Evolutionary conservation across 1,284 basidiomycete genomes (phyloP).

Genomic region (Erythrobasidium hasegawianum): DNA sequence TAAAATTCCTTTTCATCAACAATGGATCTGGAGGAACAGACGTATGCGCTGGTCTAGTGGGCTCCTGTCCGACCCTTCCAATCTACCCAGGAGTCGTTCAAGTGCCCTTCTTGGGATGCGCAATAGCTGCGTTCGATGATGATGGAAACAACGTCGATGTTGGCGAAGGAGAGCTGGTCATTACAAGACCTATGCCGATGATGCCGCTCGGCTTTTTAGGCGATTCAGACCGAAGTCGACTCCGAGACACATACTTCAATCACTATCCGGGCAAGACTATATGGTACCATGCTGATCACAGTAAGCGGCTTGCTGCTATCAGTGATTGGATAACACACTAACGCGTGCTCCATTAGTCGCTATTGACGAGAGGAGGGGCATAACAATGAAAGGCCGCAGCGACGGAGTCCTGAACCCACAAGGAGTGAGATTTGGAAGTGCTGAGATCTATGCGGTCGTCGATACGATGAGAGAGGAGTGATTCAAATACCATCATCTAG

Average conservation of each 20-base stretch:
- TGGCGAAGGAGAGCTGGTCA: constrained; percentile 59
- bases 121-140: constrained; percentile 56
- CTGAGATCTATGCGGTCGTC: constrained; percentile 79
- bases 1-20: constrained; percentile 54
- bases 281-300: constrained; percentile 59
- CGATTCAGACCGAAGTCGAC: constrained; percentile 58
- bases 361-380: constrained; percentile 51
- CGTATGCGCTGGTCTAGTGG: neutral
- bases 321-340: too few relatives aligned
- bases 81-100: constrained; percentile 83
- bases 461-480: constrained; percentile 51
- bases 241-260: constrained; percentile 71
- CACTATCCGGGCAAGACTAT: constrained; percentile 58
- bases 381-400: constrained; percentile 77
- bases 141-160: constrained; percentile 48
- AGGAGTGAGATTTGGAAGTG: constrained; percentile 77
- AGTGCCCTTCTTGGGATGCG: constrained; percentile 68
- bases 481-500: constrained; percentile 4
- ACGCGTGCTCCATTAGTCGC: too few relatives aligned
- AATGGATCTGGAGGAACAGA: constrained; percentile 63
- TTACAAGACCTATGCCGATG: constrained; percentile 75
- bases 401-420: constrained; percentile 68
- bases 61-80: constrained; percentile 48
- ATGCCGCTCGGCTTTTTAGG: constrained; percentile 79
- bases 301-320: too few relatives aligned